Conservation (phyloP, 1,284 basidiomycete genomes). For the Moniliella sp. region DNA sequence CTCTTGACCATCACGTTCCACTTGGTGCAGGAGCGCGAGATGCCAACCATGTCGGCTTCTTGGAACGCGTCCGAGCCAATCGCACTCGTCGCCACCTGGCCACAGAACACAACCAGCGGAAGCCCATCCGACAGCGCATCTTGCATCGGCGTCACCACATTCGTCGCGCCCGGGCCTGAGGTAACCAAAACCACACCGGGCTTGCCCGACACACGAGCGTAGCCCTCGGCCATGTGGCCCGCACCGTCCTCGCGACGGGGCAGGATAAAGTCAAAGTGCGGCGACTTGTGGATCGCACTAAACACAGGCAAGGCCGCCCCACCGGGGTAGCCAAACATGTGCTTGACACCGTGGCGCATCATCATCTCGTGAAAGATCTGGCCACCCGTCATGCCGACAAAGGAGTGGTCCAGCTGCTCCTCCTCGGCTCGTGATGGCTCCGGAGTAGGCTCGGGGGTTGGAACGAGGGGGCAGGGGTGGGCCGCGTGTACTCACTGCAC, state of each 20-base stretch:
- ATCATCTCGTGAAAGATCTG: conserved; percentile 99
- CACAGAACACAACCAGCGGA: conserved; percentile 81
- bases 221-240: conserved; percentile 95
- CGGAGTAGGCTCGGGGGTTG: too few relatives aligned
- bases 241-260: conserved; percentile 93
- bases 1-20: conserved; percentile 99
- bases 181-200: conserved; percentile 94
- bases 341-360: conserved; percentile 82
- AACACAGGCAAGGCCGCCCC: conserved; percentile 95
- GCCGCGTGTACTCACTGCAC: too few relatives aligned
- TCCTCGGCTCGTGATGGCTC: too few relatives aligned
- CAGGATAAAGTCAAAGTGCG: conserved; percentile 81
- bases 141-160: conserved; percentile 92
- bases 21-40: conserved; percentile 87
- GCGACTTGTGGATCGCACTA: conserved; percentile 91
- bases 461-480: too few relatives aligned
- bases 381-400: conserved; percentile 81
- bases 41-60: conserved; percentile 87
- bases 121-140: conserved; percentile 86
- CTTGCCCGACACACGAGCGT: conserved; percentile 87
- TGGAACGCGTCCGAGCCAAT: conserved; percentile 97
- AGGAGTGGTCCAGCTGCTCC: conserved; percentile 40
- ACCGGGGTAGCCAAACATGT: conserved; percentile 92
- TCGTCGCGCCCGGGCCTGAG: conserved; percentile 89
- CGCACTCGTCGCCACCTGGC: conserved; percentile 89